These are phyloP conservation scores for Cryptococcus sp. DNA, from an alignment of 1,284 basidiomycete species.

Conservation along the genomic window DNA sequence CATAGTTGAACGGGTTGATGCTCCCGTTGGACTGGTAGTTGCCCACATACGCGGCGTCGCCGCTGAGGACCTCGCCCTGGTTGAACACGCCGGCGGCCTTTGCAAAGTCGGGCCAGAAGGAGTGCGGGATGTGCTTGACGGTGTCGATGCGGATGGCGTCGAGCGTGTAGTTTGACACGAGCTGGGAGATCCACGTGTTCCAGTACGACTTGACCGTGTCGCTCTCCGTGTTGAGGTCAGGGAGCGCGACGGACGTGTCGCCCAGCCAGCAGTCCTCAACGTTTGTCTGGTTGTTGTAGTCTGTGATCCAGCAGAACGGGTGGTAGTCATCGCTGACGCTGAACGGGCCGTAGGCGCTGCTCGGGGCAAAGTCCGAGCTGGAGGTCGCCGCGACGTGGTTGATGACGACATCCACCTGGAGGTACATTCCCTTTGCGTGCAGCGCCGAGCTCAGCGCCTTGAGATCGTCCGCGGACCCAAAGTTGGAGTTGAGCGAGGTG, in stretches of 20 bases:
- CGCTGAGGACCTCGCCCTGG: conserved; percentile 52
- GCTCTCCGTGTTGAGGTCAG: conserved; percentile 53
- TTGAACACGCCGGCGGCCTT: conserved; percentile 50
- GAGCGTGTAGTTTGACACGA: conserved; percentile 48
- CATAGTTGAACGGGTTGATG: conserved; percentile 59
- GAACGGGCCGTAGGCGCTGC: conserved; percentile 35
- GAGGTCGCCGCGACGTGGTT: conserved; percentile 36
- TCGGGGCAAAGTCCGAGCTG: conserved; percentile 15
- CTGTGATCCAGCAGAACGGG: conserved; percentile 47
- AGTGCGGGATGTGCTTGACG: conserved; percentile 52
- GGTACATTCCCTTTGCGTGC: conserved; percentile 52
- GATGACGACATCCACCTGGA: conserved; percentile 53
- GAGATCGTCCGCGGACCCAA: conserved; percentile 51
- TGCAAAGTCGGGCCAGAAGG: conserved; percentile 52
- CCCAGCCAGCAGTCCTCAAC: conserved; percentile 54
- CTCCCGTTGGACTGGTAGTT: conserved; percentile 47
- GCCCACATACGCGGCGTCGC: conserved; percentile 39
- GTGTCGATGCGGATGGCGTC: conserved; percentile 53
- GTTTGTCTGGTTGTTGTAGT: conserved; percentile 51
- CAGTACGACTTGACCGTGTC: conserved; percentile 43
- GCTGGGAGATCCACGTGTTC: conserved; percentile 50
- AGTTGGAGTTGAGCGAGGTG: conserved; percentile 49
- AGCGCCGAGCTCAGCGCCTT: conserved; percentile 49
- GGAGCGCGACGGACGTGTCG: conserved; percentile 39
- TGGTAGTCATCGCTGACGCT: conserved; percentile 44